A percentile compares a stretch with the other conserved stretches of the same genome.
Evolutionary conservation across 495 filamentous ascomycete genomes (phyloP).

Genomic region (Sordaria brevicollis): DNA sequence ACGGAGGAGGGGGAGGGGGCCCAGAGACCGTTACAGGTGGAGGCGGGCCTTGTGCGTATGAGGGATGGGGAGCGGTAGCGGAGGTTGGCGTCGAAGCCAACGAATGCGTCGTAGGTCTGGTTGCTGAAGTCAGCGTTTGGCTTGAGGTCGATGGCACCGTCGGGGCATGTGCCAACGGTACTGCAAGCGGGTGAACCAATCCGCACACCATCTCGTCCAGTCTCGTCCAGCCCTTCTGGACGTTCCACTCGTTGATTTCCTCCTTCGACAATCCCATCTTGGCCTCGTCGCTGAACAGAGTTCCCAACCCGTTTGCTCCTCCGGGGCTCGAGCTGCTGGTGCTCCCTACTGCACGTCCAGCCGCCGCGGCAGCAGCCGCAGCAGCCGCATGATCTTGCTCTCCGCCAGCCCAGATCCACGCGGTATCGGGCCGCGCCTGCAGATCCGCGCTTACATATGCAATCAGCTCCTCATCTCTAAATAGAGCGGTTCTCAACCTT

Average conservation of each 20-base stretch:
- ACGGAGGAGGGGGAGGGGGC: not conserved
- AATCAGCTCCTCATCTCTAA: constrained; percentile 85
- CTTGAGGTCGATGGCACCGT: not conserved
- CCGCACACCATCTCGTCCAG: constrained; percentile 16
- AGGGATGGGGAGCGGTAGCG: not conserved
- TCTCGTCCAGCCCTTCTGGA: constrained; percentile 14
- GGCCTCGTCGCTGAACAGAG: constrained; percentile 15
- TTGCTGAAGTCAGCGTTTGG: not conserved
- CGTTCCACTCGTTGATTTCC: constrained; percentile 15
- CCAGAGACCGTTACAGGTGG: not conserved
- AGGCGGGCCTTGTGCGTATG: not conserved
- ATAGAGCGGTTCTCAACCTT: constrained; percentile 36
- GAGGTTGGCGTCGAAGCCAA: not conserved
- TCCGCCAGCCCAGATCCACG: constrained; percentile 81
- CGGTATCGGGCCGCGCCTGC: constrained; percentile 67
- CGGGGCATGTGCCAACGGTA: not conserved
- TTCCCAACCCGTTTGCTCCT: not conserved
- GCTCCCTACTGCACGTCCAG: not conserved
- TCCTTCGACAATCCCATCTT: constrained; percentile 14
- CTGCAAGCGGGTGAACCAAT: constrained; percentile 4
- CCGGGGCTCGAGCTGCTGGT: not conserved
- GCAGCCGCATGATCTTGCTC: constrained; percentile 26
- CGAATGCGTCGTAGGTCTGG: not conserved
- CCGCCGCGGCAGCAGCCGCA: constrained; percentile 8
- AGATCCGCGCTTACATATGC: constrained; percentile 84